Percentiles rank a stretch among this genome's conserved stretches.
Evolutionary conservation across 1,284 basidiomycete genomes (phyloP).

Genomic region (Lentinula novae-zelandiae): DNA sequence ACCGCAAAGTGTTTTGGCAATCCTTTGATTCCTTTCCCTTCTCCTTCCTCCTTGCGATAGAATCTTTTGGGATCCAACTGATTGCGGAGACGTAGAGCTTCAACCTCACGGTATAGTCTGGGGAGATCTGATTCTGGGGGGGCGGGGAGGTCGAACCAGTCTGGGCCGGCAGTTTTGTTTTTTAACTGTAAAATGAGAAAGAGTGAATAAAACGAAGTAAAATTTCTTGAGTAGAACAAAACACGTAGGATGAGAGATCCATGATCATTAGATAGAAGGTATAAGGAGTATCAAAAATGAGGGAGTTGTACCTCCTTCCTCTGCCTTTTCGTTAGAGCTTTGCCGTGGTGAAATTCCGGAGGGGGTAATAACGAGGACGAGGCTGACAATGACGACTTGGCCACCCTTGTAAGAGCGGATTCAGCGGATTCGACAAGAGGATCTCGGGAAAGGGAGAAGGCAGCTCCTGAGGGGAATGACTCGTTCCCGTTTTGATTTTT

Average conservation of each 20-base stretch:
- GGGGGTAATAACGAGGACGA: conserved; percentile 50
- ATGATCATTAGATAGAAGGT: conserved; percentile 13
- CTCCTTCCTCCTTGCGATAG: conserved; percentile 80
- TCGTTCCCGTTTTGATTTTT: conserved; percentile 32
- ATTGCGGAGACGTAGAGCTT: conserved; percentile 87
- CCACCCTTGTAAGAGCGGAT: conserved; percentile 37
- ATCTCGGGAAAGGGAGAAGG: conserved; percentile 40
- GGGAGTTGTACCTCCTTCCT: conserved; percentile 52
- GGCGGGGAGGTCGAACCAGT: conserved; percentile 92
- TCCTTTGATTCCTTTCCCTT: conserved; percentile 82
- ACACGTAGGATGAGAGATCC: neutral
- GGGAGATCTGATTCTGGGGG: conserved; percentile 79
- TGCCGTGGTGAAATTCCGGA: conserved; percentile 50
- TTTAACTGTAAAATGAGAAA: conserved; percentile 44
- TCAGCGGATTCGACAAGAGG: conserved; percentile 56
- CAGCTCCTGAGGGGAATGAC: conserved; percentile 27
- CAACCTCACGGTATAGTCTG: conserved; percentile 86
- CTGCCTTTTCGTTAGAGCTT: conserved; percentile 63
- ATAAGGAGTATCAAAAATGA: too few relatives aligned
- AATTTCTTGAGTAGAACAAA: neutral
- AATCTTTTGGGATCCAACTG: conserved; percentile 96
- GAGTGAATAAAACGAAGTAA: conserved; percentile 1
- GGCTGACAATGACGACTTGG: conserved; percentile 18
- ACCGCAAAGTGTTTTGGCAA: conserved; percentile 90
- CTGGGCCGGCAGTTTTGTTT: conserved; percentile 74